phyloP scores from a whole-genome alignment of 2,329 filamentous ascomycete species.

The Penicillium sp. region DNA sequence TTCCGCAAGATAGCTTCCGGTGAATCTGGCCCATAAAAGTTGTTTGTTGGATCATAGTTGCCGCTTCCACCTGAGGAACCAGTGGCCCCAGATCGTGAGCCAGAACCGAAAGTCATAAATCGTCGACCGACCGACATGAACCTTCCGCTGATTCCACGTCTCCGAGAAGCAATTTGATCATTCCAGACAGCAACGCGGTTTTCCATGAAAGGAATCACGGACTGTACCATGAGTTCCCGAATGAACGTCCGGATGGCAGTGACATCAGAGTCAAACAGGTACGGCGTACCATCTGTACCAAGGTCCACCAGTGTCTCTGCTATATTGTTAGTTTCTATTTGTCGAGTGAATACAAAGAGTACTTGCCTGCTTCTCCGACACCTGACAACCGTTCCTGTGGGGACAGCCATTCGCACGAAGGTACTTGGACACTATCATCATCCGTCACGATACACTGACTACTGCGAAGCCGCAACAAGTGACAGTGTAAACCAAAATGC shows the following conservation, averaged over 20 bases:
- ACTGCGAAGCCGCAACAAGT: slow-evolving; percentile 81
- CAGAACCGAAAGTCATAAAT: slow-evolving; percentile 77
- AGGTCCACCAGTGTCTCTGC: slow-evolving; percentile 54
- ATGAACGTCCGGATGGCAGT: slow-evolving; percentile 86
- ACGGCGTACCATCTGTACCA: slow-evolving; percentile 66
- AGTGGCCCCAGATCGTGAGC: slow-evolving; percentile 59
- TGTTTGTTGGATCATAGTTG: slow-evolving; percentile 76
- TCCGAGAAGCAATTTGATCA: slow-evolving; percentile 88
- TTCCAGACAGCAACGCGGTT: slow-evolving; percentile 90
- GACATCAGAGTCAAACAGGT: slow-evolving; percentile 89
- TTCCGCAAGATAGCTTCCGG: slow-evolving; percentile 92
- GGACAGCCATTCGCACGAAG: slow-evolving; percentile 84
- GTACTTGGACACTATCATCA: slow-evolving; percentile 82
- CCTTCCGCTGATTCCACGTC: slow-evolving; percentile 85
- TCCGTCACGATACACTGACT: slow-evolving; percentile 84
- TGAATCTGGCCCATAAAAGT: slow-evolving; percentile 80
- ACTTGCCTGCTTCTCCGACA: slow-evolving; percentile 62
- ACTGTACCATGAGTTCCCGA: slow-evolving; percentile 92
- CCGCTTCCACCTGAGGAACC: slow-evolving; percentile 45
- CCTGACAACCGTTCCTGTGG: slow-evolving; percentile 80
- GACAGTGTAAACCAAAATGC: slow-evolving; percentile 94
- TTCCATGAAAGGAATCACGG: slow-evolving; percentile 94
- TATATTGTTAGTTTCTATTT: slow-evolving; percentile 6
- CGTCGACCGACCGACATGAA: slow-evolving; percentile 92
- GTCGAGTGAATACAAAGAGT: not conserved